A percentile compares a stretch with the other conserved stretches of the same genome.
phyloP scores from a whole-genome alignment of 1,284 basidiomycete genomes.

The Sphaerobolus stellatus region DNA sequence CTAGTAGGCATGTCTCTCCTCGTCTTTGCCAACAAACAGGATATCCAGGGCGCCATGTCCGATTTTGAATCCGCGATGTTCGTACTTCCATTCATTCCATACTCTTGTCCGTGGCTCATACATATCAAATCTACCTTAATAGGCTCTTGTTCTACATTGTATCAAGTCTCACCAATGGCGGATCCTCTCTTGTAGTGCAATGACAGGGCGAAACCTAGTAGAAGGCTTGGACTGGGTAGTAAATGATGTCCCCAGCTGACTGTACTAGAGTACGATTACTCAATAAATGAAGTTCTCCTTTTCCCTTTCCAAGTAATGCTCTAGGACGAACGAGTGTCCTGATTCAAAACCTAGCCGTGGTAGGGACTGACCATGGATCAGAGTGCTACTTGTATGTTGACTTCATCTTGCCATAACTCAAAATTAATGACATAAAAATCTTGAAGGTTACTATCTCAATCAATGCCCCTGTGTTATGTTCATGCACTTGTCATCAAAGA shows the following conservation, averaged over 20 bases:
- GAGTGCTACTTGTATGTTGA: too few relatives aligned
- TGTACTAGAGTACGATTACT: slow-evolving; percentile 60
- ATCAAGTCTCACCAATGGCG: slow-evolving; percentile 90
- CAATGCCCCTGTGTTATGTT: too few relatives aligned
- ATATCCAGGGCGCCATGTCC: slow-evolving; percentile 85
- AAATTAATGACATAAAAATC: too few relatives aligned
- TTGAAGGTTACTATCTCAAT: too few relatives aligned
- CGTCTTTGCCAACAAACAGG: slow-evolving; percentile 99
- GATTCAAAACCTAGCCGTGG: too few relatives aligned
- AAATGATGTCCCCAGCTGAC: slow-evolving; percentile 78
- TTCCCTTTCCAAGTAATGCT: too few relatives aligned
- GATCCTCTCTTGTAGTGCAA: slow-evolving; percentile 90
- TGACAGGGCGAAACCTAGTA: slow-evolving; percentile 83
- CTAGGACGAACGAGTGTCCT: too few relatives aligned
- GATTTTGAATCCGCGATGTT: slow-evolving; percentile 79
- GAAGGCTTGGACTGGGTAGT: slow-evolving; percentile 95
- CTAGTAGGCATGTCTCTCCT: slow-evolving; percentile 93
- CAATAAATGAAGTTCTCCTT: too few relatives aligned
- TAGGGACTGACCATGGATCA: too few relatives aligned
- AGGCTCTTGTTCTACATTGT: slow-evolving; percentile 74
- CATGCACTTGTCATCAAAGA: too few relatives aligned
- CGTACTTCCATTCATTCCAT: slow-evolving; percentile 18
- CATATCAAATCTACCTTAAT: slow-evolving; percentile 16
- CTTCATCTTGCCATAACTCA: too few relatives aligned
- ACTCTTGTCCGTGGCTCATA: slow-evolving; percentile 13